phyloP scores from a whole-genome alignment of 2,329 filamentous ascomycete genomes.

The Xylaria sp. region DNA sequence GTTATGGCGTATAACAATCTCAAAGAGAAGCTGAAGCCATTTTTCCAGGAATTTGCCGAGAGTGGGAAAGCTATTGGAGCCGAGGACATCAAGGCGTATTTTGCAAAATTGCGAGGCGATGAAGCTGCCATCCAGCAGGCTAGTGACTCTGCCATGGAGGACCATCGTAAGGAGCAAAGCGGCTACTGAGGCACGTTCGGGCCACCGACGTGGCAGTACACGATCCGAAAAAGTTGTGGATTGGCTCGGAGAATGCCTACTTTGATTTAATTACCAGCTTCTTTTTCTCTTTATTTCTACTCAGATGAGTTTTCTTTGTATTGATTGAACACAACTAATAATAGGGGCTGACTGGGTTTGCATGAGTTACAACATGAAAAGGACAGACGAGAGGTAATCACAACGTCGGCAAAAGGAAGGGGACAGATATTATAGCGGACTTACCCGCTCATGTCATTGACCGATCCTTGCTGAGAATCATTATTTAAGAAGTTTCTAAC shows the following conservation, averaged over 20 bases:
- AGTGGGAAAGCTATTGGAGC: slow-evolving; percentile 82
- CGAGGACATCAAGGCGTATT: slow-evolving; percentile 94
- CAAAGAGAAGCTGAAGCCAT: slow-evolving; percentile 91
- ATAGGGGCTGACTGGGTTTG: neutral
- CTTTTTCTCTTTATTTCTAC: neutral
- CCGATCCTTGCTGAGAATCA: neutral
- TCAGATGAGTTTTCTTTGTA: neutral
- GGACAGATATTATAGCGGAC: neutral
- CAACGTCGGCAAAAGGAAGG: neutral
- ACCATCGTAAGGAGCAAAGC: slow-evolving; percentile 46
- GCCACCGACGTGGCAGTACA: neutral
- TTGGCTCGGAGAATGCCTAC: neutral
- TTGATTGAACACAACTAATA: neutral
- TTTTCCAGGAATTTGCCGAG: slow-evolving; percentile 90
- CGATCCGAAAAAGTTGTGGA: neutral
- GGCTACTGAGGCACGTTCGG: slow-evolving; percentile 39
- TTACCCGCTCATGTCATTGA: neutral
- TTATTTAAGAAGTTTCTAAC: neutral
- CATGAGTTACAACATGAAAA: slow-evolving; percentile 8
- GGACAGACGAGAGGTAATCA: slow-evolving; percentile 1
- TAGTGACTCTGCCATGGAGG: slow-evolving; percentile 45
- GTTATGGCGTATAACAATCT: slow-evolving; percentile 98
- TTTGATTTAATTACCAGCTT: neutral
- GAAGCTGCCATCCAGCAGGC: slow-evolving; percentile 65
- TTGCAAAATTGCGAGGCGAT: slow-evolving; percentile 89